A percentile compares a stretch with the other conserved stretches of the same genome.
phyloP scores from a whole-genome alignment of 179 eudicot species.

The Beta lomatogona region DNA sequence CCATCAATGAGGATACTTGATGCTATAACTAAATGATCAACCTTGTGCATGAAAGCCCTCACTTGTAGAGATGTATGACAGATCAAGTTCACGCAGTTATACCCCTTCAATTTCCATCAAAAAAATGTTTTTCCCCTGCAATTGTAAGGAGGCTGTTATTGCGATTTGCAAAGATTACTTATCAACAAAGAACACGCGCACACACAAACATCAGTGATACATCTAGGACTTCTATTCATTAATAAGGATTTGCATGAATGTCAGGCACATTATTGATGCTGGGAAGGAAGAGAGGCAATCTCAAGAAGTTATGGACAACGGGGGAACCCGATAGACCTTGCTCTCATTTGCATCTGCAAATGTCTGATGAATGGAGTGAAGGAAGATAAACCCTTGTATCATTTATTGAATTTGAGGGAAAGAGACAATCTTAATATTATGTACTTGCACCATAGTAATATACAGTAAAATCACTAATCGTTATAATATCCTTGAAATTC shows the following conservation, averaged over 20 bases:
- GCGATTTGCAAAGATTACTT: background rate
- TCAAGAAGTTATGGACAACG: conserved; percentile 60
- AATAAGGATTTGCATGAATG: conserved; percentile 6
- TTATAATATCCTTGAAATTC: background rate
- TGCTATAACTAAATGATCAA: background rate
- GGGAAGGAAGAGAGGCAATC: conserved; percentile 69
- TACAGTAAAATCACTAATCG: background rate
- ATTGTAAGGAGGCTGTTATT: background rate
- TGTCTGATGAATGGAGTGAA: conserved; percentile 36
- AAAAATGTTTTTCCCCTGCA: background rate
- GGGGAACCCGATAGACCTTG: conserved; percentile 76
- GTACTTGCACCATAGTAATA: conserved; percentile 11
- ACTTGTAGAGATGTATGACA: background rate
- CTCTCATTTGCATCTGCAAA: conserved; percentile 51
- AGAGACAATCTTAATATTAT: conserved; percentile 11
- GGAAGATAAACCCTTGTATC: conserved; percentile 15
- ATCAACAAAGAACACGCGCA: too few species aligned
- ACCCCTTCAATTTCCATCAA: background rate
- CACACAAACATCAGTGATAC: background rate
- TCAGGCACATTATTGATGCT: conserved; percentile 67
- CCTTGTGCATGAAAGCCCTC: background rate
- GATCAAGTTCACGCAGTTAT: background rate
- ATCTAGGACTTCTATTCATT: background rate
- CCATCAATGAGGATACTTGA: background rate
- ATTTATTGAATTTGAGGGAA: background rate